A percentile compares a stretch with the other conserved stretches of the same genome.
Evolutionary conservation across 306 rosid species (phyloP).

Genomic region (Malus domestica): DNA sequence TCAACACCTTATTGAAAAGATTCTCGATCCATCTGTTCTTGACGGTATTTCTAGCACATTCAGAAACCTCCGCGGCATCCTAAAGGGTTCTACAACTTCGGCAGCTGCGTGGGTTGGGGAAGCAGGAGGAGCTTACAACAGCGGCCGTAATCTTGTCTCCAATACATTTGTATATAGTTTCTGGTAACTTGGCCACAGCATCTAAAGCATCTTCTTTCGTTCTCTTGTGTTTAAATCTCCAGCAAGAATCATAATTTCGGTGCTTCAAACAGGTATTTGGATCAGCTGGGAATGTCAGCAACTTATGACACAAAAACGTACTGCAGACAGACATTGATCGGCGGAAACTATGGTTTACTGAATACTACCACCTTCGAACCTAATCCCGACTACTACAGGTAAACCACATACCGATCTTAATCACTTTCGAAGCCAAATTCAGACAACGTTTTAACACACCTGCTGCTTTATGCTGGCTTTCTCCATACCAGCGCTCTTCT

Average conservation of each 20-base stretch:
- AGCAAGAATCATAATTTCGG: background rate
- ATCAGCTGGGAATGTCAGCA: conserved; percentile 92
- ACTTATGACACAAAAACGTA: conserved; percentile 67
- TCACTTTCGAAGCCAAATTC: background rate
- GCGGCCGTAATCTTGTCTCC: conserved; percentile 74
- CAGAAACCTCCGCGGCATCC: conserved; percentile 41
- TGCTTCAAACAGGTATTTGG: conserved; percentile 61
- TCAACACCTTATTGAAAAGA: conserved; percentile 48
- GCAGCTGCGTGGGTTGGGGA: conserved; percentile 92
- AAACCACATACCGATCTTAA: background rate
- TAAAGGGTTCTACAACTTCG: conserved; percentile 39
- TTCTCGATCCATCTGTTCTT: conserved; percentile 61
- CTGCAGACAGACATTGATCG: conserved; percentile 86
- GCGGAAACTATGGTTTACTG: conserved; percentile 90
- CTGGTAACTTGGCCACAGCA: conserved; percentile 37
- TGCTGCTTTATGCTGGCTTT: conserved; percentile 3
- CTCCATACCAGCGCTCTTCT: conserved; percentile 66
- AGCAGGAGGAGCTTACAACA: conserved; percentile 91
- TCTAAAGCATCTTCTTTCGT: background rate
- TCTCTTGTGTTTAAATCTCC: background rate
- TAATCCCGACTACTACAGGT: conserved; percentile 85
- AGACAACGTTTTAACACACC: background rate
- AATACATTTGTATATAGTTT: conserved; percentile 82
- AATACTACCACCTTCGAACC: conserved; percentile 52
- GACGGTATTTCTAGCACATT: conserved; percentile 51